phyloP scores from a whole-genome alignment of 177 flowering plant species.

The Vitis hybrid region DNA sequence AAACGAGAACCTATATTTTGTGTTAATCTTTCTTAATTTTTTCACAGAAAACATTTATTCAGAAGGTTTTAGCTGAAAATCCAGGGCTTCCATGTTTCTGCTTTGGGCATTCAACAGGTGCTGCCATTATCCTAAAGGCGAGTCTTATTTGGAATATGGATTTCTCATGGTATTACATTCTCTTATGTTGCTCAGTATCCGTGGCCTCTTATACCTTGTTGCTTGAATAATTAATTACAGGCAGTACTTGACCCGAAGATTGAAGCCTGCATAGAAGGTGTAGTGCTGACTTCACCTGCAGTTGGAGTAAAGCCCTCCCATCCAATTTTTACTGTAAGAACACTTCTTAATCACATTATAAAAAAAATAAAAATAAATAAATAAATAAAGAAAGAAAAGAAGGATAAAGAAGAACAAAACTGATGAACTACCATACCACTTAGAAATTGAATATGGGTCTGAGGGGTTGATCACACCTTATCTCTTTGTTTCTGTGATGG shows the following conservation, averaged over 20 bases:
- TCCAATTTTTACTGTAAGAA: slow-evolving; percentile 62
- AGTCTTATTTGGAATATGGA: slow-evolving; percentile 1
- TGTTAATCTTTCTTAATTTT: not conserved
- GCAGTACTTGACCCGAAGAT: slow-evolving; percentile 69
- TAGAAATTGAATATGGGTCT: too few species aligned
- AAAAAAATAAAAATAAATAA: too few species aligned
- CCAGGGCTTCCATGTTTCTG: slow-evolving; percentile 82
- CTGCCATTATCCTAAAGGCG: slow-evolving; percentile 80
- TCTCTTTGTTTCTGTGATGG: not conserved
- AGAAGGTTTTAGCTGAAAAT: slow-evolving; percentile 64
- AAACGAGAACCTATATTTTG: not conserved
- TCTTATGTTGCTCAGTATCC: not conserved
- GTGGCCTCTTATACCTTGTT: not conserved
- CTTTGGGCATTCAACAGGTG: slow-evolving; percentile 94
- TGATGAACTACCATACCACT: too few species aligned
- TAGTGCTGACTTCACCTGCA: slow-evolving; percentile 84
- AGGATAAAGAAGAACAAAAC: too few species aligned
- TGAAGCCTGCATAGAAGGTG: slow-evolving; percentile 47
- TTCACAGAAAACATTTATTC: slow-evolving; percentile 59
- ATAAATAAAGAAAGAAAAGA: too few species aligned
- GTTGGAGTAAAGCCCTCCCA: slow-evolving; percentile 85
- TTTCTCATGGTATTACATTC: too few species aligned
- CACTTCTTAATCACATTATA: too few species aligned
- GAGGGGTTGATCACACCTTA: too few species aligned
- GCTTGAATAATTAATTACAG: slow-evolving; percentile 26